Percentiles rank a stretch among this genome's conserved stretches.
These are phyloP conservation scores for Xerocomellus amylosporus DNA, from an alignment of 768 basidiomycete genomes.

Conservation along the genomic window DNA sequence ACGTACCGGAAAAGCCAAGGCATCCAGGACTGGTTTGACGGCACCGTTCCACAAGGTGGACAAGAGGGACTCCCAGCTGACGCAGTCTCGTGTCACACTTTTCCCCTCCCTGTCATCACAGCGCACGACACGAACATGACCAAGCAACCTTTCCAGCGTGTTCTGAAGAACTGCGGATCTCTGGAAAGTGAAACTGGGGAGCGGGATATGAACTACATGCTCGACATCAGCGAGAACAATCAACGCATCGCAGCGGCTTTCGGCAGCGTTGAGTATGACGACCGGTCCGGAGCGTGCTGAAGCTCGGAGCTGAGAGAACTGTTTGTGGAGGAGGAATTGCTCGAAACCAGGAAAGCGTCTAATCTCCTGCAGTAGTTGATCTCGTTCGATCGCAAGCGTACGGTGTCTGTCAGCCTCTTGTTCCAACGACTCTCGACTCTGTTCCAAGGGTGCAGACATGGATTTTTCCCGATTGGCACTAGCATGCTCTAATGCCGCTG, in stretches of 20 bases:
- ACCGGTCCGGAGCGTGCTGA: background rate
- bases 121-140: background rate
- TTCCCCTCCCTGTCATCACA: background rate
- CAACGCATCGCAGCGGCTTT: slow-evolving; percentile 33
- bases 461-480: background rate
- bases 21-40: slow-evolving; percentile 2
- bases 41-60: no score
- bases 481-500: background rate
- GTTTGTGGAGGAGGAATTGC: background rate
- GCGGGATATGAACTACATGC: background rate
- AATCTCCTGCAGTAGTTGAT: background rate
- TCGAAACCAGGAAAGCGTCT: slow-evolving; percentile 1
- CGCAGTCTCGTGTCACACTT: background rate
- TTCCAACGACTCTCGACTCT: no score
- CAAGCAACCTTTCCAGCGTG: background rate
- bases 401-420: background rate
- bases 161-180: background rate
- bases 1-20: background rate
- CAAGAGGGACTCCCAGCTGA: no score
- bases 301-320: background rate
- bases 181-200: background rate
- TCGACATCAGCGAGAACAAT: background rate
- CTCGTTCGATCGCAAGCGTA: background rate
- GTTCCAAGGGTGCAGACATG: slow-evolving; percentile 2
- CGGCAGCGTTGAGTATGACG: background rate